Conservation (phyloP, 108 stramenopile genomes). For the Epithemia pelagica region DNA sequence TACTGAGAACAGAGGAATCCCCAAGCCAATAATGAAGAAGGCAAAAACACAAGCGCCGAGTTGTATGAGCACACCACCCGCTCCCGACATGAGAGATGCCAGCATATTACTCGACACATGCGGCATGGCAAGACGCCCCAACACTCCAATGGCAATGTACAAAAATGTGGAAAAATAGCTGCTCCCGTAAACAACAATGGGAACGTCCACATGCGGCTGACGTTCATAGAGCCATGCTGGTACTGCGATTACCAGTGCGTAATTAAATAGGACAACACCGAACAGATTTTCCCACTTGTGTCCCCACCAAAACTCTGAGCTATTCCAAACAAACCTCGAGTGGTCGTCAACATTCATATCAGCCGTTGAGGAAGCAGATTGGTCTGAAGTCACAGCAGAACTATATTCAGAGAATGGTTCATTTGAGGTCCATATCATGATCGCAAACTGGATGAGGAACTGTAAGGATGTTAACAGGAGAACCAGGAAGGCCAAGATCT, state of each 20-base stretch:
- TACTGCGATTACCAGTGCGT: slow-evolving; percentile 40
- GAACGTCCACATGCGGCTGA: slow-evolving; percentile 20
- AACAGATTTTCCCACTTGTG: slow-evolving; percentile 24
- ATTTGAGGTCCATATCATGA: background rate
- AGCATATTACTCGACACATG: slow-evolving; percentile 34
- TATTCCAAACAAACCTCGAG: background rate
- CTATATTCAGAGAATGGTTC: no score
- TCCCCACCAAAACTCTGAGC: slow-evolving; percentile 23
- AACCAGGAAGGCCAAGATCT: slow-evolving; percentile 35
- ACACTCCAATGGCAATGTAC: slow-evolving; percentile 37
- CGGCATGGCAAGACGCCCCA: slow-evolving; percentile 42
- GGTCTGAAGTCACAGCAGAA: no score
- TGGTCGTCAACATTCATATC: background rate
- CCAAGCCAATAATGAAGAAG: slow-evolving; percentile 48
- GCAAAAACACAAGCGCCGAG: slow-evolving; percentile 34
- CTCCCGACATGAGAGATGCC: slow-evolving; percentile 29
- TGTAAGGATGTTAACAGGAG: slow-evolving; percentile 24
- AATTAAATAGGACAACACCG: slow-evolving; percentile 50
- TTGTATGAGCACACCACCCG: slow-evolving; percentile 23
- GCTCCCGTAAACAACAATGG: slow-evolving; percentile 23
- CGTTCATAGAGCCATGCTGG: slow-evolving; percentile 61
- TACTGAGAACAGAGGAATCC: slow-evolving; percentile 45
- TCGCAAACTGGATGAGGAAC: slow-evolving; percentile 23
- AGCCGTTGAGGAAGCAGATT: background rate
- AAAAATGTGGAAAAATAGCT: slow-evolving; percentile 22